phyloP scores from a whole-genome alignment of 768 basidiomycete genomes.

The Xerocomus potaroensis region DNA sequence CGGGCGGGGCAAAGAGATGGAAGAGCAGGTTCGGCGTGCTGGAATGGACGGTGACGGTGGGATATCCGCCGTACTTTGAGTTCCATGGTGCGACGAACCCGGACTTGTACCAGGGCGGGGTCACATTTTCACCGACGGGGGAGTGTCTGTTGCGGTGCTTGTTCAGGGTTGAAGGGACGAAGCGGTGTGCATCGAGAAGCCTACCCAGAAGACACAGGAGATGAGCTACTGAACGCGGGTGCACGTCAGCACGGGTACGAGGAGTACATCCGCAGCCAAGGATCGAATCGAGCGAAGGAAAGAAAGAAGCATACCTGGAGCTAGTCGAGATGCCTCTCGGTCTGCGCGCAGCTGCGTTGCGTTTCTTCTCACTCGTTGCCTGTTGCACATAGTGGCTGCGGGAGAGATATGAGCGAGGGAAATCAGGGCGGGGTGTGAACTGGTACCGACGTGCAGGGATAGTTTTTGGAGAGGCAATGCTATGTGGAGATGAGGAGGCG shows the following conservation, averaged over 20 bases:
- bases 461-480: constrained; percentile 86
- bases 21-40: constrained; percentile 63
- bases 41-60: constrained; percentile 53
- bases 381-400: constrained; percentile 76
- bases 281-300: constrained; percentile 9
- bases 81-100: constrained; percentile 25
- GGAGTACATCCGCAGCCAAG: constrained; percentile 20
- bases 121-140: constrained; percentile 22
- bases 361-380: constrained; percentile 82
- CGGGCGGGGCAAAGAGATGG: constrained; percentile 75
- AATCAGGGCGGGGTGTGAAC: constrained; percentile 12
- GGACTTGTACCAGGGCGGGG: constrained; percentile 29
- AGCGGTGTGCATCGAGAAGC: constrained; percentile 32
- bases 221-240: constrained; percentile 16
- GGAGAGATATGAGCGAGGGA: constrained; percentile 16
- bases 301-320: constrained; percentile 38
- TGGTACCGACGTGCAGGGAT: constrained; percentile 80
- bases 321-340: constrained; percentile 58
- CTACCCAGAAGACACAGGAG: constrained; percentile 36
- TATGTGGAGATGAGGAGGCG: constrained; percentile 27
- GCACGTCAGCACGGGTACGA: constrained; percentile 28
- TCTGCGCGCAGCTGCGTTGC: constrained; percentile 53
- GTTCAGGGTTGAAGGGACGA: constrained; percentile 23
- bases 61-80: constrained; percentile 33
- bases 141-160: constrained; percentile 27